Percentiles rank a stretch among this genome's conserved stretches.
These are phyloP conservation scores for Salix koriyanagi DNA, from an alignment of 345 rosid genomes.

Conservation along the genomic window DNA sequence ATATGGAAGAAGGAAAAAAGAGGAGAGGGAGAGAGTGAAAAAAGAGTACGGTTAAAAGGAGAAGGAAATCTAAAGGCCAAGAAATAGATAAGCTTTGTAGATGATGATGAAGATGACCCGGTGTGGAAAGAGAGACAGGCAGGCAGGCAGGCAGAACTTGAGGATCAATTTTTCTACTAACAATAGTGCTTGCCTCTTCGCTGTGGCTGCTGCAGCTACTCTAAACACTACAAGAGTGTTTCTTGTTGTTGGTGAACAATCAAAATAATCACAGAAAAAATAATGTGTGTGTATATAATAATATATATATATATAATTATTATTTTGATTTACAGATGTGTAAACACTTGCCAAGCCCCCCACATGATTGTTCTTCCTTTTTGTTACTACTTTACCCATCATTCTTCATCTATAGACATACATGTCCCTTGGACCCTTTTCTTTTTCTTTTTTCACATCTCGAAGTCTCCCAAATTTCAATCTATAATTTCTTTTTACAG, in stretches of 20 bases:
- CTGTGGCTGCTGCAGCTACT: neutral
- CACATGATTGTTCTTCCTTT: neutral
- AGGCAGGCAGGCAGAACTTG: neutral
- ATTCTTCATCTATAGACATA: neutral
- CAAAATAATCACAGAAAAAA: neutral
- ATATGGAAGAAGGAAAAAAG: neutral
- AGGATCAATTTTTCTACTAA: neutral
- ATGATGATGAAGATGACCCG: neutral
- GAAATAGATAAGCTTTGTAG: neutral
- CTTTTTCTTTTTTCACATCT: no score
- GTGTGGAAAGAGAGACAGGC: neutral
- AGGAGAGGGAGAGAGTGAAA: neutral
- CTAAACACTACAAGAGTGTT: neutral
- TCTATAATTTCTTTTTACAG: no score
- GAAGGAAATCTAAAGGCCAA: neutral
- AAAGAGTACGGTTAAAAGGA: neutral
- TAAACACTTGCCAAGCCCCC: neutral
- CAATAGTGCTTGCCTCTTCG: neutral
- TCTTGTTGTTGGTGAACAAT: neutral
- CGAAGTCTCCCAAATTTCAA: no score
- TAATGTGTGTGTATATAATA: no score
- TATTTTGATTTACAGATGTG: conserved; percentile 2
- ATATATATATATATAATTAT: no score
- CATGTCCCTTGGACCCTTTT: neutral
- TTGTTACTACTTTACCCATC: conserved; percentile 1